Percentiles rank a stretch among this genome's conserved stretches.
Conservation (phyloP, 2,329 filamentous ascomycete species). For the Dryadomyces sulphureus region DNA sequence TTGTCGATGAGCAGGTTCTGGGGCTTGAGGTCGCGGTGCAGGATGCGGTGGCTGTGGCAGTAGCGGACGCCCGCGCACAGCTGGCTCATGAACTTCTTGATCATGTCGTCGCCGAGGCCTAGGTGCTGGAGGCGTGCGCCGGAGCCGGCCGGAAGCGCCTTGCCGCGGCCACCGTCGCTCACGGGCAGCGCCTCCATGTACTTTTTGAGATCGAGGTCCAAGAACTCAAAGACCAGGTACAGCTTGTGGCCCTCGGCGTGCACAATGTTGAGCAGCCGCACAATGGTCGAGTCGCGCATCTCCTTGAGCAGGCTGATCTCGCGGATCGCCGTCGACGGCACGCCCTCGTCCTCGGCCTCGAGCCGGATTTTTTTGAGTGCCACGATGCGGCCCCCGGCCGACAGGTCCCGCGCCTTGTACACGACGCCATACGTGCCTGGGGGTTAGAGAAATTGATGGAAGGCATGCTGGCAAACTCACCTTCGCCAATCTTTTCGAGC, state of each 20-base stretch:
- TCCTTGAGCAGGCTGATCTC: constrained; percentile 87
- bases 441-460: neutral
- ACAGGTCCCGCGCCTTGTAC: constrained; percentile 77
- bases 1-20: constrained; percentile 74
- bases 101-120: constrained; percentile 63
- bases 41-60: constrained; percentile 71
- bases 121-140: constrained; percentile 46
- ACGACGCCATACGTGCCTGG: constrained; percentile 81
- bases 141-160: constrained; percentile 63
- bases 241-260: constrained; percentile 86
- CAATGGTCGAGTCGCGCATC: constrained; percentile 80
- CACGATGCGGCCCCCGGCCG: constrained; percentile 64
- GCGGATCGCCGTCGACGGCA: constrained; percentile 77
- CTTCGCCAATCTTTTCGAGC: constrained; percentile 84
- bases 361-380: constrained; percentile 87
- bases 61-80: constrained; percentile 67
- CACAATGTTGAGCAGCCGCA: constrained; percentile 74
- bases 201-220: constrained; percentile 80
- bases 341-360: constrained; percentile 81
- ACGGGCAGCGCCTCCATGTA: constrained; percentile 84
- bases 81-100: constrained; percentile 86
- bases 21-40: constrained; percentile 75
- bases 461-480: constrained; percentile 24
- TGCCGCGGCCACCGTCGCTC: constrained; percentile 65
- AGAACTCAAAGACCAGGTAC: constrained; percentile 78